These are phyloP conservation scores for Aurifilum marmelostoma DNA, from an alignment of 2,329 filamentous ascomycete species.

Conservation along the genomic window DNA sequence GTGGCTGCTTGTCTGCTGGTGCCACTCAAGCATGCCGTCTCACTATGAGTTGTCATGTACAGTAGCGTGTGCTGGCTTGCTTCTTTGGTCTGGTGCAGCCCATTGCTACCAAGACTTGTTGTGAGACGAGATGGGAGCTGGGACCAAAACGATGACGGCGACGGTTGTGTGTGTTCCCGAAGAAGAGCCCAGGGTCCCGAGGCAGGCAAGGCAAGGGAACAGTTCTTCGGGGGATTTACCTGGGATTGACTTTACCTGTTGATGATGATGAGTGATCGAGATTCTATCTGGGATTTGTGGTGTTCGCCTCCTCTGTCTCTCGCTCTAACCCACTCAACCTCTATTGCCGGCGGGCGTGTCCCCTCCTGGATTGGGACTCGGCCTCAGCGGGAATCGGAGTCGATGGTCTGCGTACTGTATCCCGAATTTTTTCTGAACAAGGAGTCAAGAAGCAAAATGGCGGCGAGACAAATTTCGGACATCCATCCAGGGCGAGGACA, in stretches of 20 bases:
- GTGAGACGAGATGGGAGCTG: constrained; percentile 21
- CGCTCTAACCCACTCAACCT: too few relatives aligned
- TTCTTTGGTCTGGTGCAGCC: too few relatives aligned
- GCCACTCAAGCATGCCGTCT: neutral
- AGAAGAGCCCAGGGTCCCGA: neutral
- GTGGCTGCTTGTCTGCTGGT: neutral
- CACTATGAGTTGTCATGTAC: neutral
- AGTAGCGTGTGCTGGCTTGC: neutral
- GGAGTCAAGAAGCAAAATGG: too few relatives aligned
- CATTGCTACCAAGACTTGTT: neutral
- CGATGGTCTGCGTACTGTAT: too few relatives aligned
- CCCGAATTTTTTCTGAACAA: neutral
- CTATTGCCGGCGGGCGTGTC: neutral
- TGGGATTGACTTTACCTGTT: neutral
- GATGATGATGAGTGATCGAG: neutral
- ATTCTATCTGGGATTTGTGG: neutral
- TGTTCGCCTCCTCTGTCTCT: neutral
- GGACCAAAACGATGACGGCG: neutral
- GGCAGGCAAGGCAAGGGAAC: neutral
- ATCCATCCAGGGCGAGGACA: constrained; percentile 5
- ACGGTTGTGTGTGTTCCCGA: neutral
- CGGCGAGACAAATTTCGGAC: constrained; percentile 15
- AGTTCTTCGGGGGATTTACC: neutral
- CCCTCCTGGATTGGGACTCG: neutral
- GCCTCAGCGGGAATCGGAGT: neutral